These are phyloP conservation scores for Cyclotella kingstonii DNA, from an alignment of 108 stramenopile genomes.

Conservation along the genomic window DNA sequence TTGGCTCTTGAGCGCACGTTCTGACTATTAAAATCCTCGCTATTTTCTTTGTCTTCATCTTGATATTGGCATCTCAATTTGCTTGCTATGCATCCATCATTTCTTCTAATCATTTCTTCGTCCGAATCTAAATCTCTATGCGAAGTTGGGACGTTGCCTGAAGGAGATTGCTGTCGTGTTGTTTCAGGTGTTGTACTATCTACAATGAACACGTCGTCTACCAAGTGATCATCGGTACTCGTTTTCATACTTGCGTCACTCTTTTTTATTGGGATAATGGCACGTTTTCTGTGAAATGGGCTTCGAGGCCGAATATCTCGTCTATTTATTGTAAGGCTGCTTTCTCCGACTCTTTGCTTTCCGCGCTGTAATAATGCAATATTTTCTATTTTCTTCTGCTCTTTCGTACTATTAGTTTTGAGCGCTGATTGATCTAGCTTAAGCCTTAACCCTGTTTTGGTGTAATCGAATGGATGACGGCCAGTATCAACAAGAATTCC, in stretches of 20 bases:
- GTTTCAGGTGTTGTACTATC: too few species aligned
- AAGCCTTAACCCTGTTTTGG: constrained; percentile 43
- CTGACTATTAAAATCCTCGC: neutral
- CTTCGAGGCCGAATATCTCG: too few species aligned
- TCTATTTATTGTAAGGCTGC: too few species aligned
- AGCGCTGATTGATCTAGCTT: constrained; percentile 6
- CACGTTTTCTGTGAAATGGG: too few species aligned
- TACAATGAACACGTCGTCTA: too few species aligned
- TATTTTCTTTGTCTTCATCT: constrained; percentile 42
- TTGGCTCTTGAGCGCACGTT: neutral
- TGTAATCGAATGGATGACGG: constrained; percentile 12
- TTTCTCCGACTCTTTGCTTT: neutral
- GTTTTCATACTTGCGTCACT: too few species aligned
- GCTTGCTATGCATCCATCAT: neutral
- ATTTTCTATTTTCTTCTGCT: neutral
- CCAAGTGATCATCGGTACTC: too few species aligned
- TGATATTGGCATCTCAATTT: too few species aligned
- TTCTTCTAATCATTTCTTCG: neutral
- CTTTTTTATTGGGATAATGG: too few species aligned
- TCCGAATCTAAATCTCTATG: constrained; percentile 2
- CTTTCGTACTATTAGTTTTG: neutral
- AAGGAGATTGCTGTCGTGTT: too few species aligned
- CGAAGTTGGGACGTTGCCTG: too few species aligned
- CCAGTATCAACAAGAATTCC: constrained; percentile 37
- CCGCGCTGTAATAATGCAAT: neutral